These are phyloP conservation scores for Pythium inflatum DNA, from an alignment of 352 stramenopile genomes.

Conservation along the genomic window DNA sequence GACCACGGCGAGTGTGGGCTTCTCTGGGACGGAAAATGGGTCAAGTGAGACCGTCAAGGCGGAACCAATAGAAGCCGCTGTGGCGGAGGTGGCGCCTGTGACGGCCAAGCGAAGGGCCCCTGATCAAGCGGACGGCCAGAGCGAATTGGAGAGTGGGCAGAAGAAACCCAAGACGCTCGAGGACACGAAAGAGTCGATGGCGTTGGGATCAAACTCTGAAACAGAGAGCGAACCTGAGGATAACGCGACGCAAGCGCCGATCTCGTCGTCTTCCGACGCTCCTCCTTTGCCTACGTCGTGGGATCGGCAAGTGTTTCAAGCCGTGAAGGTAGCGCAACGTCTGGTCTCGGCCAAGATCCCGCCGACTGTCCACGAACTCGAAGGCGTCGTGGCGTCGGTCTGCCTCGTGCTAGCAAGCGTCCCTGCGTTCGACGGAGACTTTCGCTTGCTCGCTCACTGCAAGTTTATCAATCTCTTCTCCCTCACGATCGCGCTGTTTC, in stretches of 20 bases:
- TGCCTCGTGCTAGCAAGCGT: not conserved
- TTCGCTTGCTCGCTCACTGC: not conserved
- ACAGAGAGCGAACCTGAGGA: slow-evolving; percentile 20
- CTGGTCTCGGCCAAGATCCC: not conserved
- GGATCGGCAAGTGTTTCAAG: not conserved
- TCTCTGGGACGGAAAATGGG: too few relatives aligned
- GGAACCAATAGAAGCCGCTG: not conserved
- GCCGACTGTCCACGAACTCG: not conserved
- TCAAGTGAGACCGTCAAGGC: too few relatives aligned
- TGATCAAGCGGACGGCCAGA: not conserved
- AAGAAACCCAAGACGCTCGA: not conserved
- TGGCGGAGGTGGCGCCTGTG: too few relatives aligned
- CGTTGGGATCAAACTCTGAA: not conserved
- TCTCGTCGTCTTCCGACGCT: not conserved
- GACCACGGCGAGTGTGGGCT: not conserved
- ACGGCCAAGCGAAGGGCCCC: not conserved
- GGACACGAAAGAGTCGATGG: not conserved
- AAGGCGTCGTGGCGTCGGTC: not conserved
- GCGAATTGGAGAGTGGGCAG: too few relatives aligned
- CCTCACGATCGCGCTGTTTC: not conserved
- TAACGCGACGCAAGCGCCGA: not conserved
- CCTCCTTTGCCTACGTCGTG: not conserved
- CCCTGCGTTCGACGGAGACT: not conserved
- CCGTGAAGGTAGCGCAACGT: not conserved
- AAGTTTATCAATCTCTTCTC: slow-evolving; percentile 11